Percentiles rank a stretch among this genome's conserved stretches.
Evolutionary conservation across 2,329 filamentous ascomycete species (phyloP).

Genomic region (Phoma sp.): DNA sequence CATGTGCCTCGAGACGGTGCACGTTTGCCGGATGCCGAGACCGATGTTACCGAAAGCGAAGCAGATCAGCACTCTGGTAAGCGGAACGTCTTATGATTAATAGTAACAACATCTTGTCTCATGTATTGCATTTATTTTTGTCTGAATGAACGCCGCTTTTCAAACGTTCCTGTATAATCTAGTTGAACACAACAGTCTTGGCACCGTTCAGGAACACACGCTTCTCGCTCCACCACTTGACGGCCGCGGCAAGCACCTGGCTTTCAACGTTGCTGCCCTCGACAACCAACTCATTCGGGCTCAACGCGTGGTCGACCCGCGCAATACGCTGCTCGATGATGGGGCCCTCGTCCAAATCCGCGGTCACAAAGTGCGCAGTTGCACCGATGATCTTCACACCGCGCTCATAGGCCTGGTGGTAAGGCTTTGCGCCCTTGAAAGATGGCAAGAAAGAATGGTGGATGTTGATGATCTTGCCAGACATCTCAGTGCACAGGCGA

Average conservation of each 20-base stretch:
- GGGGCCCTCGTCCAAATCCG: conserved; percentile 82
- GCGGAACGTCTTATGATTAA: background rate
- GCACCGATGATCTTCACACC: conserved; percentile 90
- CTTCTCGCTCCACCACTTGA: conserved; percentile 83
- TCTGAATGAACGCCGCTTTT: background rate
- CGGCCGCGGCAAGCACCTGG: conserved; percentile 79
- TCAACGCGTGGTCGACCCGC: conserved; percentile 78
- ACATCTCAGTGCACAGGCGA: conserved; percentile 77
- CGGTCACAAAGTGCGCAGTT: conserved; percentile 85
- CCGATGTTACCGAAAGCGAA: conserved; percentile 5
- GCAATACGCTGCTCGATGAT: conserved; percentile 87
- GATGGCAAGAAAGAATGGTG: conserved; percentile 86
- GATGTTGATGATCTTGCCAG: conserved; percentile 89
- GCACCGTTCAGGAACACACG: conserved; percentile 78
- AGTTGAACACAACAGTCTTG: conserved; percentile 80
- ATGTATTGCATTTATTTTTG: background rate
- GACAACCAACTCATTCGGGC: conserved; percentile 75
- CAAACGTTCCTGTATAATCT: conserved; percentile 8
- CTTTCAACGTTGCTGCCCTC: conserved; percentile 86
- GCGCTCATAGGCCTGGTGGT: conserved; percentile 85
- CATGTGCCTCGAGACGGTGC: conserved; percentile 19
- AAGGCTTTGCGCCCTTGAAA: conserved; percentile 88
- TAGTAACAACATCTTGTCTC: background rate
- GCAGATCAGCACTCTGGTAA: background rate
- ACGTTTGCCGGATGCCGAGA: conserved; percentile 11